These are phyloP conservation scores for Phytophthora boehmeriae DNA, from an alignment of 352 stramenopile genomes.

Conservation along the genomic window DNA sequence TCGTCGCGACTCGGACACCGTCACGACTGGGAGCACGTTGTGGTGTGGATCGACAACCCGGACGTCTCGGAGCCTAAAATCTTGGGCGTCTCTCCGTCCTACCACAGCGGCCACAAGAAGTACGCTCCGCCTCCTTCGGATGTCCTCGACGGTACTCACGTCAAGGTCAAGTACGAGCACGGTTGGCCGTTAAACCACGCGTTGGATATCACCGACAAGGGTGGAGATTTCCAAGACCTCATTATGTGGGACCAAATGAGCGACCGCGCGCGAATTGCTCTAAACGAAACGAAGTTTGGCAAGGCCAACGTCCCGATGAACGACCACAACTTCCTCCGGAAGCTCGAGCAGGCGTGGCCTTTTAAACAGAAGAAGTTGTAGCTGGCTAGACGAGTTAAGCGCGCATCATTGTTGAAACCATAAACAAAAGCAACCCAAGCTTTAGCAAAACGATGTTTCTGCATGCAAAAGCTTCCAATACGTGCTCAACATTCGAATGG, in stretches of 20 bases:
- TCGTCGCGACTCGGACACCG: slow-evolving; percentile 37
- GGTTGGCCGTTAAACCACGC: slow-evolving; percentile 31
- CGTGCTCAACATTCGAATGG: no score
- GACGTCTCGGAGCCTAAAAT: slow-evolving; percentile 23
- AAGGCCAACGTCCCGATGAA: slow-evolving; percentile 32
- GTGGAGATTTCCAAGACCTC: slow-evolving; percentile 22
- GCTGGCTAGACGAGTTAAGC: no score
- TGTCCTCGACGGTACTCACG: slow-evolving; percentile 20
- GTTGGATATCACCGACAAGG: slow-evolving; percentile 17
- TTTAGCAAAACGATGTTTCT: no score
- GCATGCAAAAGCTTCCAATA: no score
- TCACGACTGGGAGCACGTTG: slow-evolving; percentile 48
- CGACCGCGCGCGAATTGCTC: slow-evolving; percentile 18
- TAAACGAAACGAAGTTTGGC: slow-evolving; percentile 34
- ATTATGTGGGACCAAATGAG: slow-evolving; percentile 35
- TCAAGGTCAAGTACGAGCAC: slow-evolving; percentile 33
- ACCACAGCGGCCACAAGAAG: slow-evolving; percentile 32
- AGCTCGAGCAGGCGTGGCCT: slow-evolving; percentile 23
- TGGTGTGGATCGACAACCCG: slow-evolving; percentile 47
- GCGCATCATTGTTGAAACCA: no score
- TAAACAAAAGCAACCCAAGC: no score
- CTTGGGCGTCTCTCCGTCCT: slow-evolving; percentile 22
- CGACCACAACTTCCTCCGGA: slow-evolving; percentile 29
- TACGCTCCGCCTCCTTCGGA: slow-evolving; percentile 18
- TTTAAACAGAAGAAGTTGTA: slow-evolving; percentile 9